Evolutionary conservation across 2,329 filamentous ascomycete genomes (phyloP).

Genomic region (Claviceps arundinis): DNA sequence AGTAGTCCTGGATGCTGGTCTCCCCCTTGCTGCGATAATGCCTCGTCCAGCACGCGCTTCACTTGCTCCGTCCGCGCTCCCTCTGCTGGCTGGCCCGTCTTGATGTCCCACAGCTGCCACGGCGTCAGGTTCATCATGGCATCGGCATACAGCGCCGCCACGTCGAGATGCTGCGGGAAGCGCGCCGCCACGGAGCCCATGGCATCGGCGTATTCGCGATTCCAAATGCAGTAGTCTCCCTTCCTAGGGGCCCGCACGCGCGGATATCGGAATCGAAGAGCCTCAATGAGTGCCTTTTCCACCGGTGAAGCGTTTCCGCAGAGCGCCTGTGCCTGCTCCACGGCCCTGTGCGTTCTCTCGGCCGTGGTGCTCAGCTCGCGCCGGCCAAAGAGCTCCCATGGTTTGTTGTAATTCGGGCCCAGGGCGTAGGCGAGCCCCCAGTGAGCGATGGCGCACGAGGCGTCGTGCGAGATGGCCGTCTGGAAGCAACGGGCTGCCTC

Average conservation of each 20-base stretch:
- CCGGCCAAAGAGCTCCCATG: constrained; percentile 58
- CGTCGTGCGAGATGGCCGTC: constrained; percentile 40
- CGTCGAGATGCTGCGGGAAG: constrained; percentile 27
- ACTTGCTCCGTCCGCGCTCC: constrained; percentile 21
- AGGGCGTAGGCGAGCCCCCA: constrained; percentile 60
- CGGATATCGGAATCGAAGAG: constrained; percentile 50
- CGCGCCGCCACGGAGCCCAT: constrained; percentile 24
- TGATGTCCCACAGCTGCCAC: constrained; percentile 31
- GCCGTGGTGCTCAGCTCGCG: constrained; percentile 42
- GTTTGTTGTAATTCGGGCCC: constrained; percentile 67
- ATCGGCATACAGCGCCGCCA: constrained; percentile 25
- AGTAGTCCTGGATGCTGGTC: constrained; percentile 53
- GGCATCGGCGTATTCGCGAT: constrained; percentile 21
- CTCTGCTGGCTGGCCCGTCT: constrained; percentile 18
- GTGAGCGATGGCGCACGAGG: constrained; percentile 46
- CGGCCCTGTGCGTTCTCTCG: constrained; percentile 17
- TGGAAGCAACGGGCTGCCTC: constrained; percentile 54
- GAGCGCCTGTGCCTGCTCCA: constrained; percentile 14
- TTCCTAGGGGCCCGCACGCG: constrained; percentile 26
- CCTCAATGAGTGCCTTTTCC: constrained; percentile 50
- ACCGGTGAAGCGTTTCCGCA: constrained; percentile 12
- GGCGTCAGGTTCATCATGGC: constrained; percentile 36
- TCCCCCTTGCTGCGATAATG: constrained; percentile 29
- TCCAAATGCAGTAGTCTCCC: constrained; percentile 32
- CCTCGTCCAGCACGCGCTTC: constrained; percentile 25